Percentiles rank a stretch among this genome's conserved stretches.
phyloP scores from a whole-genome alignment of 306 rosid genomes.

The Lathyrus sativus region DNA sequence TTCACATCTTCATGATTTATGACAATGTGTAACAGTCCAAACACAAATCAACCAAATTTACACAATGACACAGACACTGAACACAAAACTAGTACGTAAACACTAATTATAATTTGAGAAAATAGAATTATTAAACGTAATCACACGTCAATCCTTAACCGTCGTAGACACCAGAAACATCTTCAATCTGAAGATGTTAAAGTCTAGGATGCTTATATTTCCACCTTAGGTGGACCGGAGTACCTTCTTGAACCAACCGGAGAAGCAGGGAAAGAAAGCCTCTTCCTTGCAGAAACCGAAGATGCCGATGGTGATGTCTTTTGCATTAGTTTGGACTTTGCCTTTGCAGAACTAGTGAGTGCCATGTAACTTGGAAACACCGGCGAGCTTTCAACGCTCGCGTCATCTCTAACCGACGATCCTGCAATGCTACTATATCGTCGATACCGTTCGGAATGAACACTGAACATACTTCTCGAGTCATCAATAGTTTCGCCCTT shows the following conservation, averaged over 20 bases:
- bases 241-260: conserved; percentile 54
- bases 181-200: background rate
- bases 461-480: conserved; percentile 47
- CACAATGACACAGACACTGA: too few relatives aligned
- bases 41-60: too few relatives aligned
- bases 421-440: conserved; percentile 75
- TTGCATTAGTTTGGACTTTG: conserved; percentile 50
- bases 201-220: background rate
- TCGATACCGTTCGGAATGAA: conserved; percentile 55
- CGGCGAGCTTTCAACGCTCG: conserved; percentile 56
- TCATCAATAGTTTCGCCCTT: conserved; percentile 53
- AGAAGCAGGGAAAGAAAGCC: conserved; percentile 63
- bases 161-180: background rate
- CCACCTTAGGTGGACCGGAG: conserved; percentile 62
- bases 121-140: too few relatives aligned
- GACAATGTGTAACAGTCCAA: too few relatives aligned
- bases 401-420: conserved; percentile 59
- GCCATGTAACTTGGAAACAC: conserved; percentile 53
- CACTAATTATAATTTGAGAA: too few relatives aligned
- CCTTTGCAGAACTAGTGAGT: conserved; percentile 53
- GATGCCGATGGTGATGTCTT: conserved; percentile 40
- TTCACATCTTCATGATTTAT: too few relatives aligned
- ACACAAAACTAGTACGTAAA: too few relatives aligned
- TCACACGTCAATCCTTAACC: too few relatives aligned
- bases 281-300: conserved; percentile 53